Conservation (phyloP, 805 yeast species). For the Blastobotrys attinorum region DNA sequence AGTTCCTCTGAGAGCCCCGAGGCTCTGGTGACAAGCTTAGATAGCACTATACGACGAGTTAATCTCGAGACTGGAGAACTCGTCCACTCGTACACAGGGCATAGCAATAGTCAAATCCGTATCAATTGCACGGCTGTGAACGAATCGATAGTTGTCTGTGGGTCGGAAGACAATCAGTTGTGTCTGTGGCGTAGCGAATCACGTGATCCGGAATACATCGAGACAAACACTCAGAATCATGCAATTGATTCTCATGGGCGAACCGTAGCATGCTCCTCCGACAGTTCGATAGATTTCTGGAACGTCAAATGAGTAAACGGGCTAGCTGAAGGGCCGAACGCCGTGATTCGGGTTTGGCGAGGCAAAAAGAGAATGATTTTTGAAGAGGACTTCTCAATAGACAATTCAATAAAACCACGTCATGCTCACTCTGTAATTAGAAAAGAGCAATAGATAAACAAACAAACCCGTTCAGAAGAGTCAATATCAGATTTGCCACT, state of each 20-base stretch:
- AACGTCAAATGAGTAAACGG: too few relatives aligned
- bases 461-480: too few relatives aligned
- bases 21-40: conserved; percentile 23
- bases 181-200: conserved; percentile 22
- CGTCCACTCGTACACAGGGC: conserved; percentile 22
- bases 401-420: too few relatives aligned
- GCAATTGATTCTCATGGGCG: not conserved
- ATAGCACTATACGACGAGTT: conserved; percentile 21
- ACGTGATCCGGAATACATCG: conserved; percentile 12
- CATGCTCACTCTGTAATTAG: too few relatives aligned
- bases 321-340: too few relatives aligned
- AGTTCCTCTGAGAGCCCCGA: too few relatives aligned
- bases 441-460: too few relatives aligned
- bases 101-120: conserved; percentile 19
- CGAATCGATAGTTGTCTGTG: conserved; percentile 17
- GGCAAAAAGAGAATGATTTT: too few relatives aligned
- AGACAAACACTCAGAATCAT: not conserved
- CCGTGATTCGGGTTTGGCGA: too few relatives aligned
- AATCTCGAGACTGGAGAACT: conserved; percentile 21
- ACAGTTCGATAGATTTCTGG: conserved; percentile 14
- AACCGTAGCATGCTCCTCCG: conserved; percentile 9
- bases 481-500: too few relatives aligned
- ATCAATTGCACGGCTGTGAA: conserved; percentile 20
- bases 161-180: conserved; percentile 26
- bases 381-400: too few relatives aligned